Base-by-base conservation (phyloP, 2,329 filamentous ascomycete genomes). In the Beauveria sp. region DNA sequence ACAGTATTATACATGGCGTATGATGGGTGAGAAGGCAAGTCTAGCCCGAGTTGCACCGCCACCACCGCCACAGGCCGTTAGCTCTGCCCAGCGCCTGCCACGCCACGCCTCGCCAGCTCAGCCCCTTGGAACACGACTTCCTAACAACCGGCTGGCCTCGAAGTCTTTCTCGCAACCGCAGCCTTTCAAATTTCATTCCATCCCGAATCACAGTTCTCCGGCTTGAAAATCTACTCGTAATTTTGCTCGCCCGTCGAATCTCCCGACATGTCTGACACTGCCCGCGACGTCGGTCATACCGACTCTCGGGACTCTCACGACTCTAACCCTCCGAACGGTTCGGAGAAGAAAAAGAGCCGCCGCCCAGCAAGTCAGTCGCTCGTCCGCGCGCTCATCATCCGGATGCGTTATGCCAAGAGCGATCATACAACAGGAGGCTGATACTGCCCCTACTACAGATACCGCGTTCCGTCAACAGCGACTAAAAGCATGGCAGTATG, bases 401-500 rank as follows among this genome's bases (percentile, higher is more conserved):
- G 18, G 45, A 45, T 26, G 26, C 38, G 12, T 46, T 6, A n/a
- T n/a, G 3, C 7, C 18, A 48, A 40, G 9, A 6, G 18, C 14
- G 3, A 24, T 14, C 10, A 20, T 10, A 24, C 1, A 28, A 22
- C 57, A 31, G 4, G n/a, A 45, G 12, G 24, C 57, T 60, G 26
- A 60, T 16, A 45, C 5, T 40, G 42, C 42, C 2, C 12, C 34
- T 16, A 9, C 10, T 2, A 16, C 71, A 96, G 91, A 98, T 79
- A 98, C 93, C 63, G 95, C 95, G 12, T 99, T 98, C 74, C 86
- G 95, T 69, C 95, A 99, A 74, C 95, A 99, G 77, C 88, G 95
- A 73, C 79, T 99, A 75, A 97, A 98, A 79, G 95, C 95, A 79
- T 99, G 95, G 95, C 95, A 99, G 89, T 96, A 81, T 77, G 91